Evolutionary conservation across 257 asterid genomes (phyloP).

Genomic region (Jaltomata sinuosa): DNA sequence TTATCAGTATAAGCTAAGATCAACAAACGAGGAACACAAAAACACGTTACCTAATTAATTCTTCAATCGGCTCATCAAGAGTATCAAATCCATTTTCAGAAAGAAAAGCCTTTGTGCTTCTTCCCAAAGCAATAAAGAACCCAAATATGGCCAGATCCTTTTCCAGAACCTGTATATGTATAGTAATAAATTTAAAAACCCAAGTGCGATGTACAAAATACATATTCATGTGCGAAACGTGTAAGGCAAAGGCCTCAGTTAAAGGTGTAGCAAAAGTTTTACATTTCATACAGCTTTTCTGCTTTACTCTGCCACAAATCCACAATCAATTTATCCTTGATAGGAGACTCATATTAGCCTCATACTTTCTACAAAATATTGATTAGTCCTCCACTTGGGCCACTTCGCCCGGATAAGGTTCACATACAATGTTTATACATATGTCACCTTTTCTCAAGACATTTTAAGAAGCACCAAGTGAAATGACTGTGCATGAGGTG

Average conservation of each 20-base stretch:
- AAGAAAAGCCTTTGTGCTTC: slow-evolving; percentile 68
- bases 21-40: neutral
- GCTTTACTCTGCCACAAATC: neutral
- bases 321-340: neutral
- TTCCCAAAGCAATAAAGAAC: slow-evolving; percentile 92
- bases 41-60: slow-evolving; percentile 52
- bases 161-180: slow-evolving; percentile 59
- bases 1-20: neutral
- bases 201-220: neutral
- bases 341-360: neutral
- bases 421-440: neutral
- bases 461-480: neutral
- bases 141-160: slow-evolving; percentile 97
- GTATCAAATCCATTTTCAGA: slow-evolving; percentile 63
- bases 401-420: neutral
- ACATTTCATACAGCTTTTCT: neutral
- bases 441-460: neutral
- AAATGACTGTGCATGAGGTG: neutral
- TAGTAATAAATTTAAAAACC: neutral
- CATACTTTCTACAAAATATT: neutral
- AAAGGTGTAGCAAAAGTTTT: neutral
- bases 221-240: neutral
- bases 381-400: neutral
- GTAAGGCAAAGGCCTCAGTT: neutral
- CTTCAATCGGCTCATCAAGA: slow-evolving; percentile 65